phyloP scores from a whole-genome alignment of 2,329 filamentous ascomycete species.

The Colletotrichum orchidophilum region DNA sequence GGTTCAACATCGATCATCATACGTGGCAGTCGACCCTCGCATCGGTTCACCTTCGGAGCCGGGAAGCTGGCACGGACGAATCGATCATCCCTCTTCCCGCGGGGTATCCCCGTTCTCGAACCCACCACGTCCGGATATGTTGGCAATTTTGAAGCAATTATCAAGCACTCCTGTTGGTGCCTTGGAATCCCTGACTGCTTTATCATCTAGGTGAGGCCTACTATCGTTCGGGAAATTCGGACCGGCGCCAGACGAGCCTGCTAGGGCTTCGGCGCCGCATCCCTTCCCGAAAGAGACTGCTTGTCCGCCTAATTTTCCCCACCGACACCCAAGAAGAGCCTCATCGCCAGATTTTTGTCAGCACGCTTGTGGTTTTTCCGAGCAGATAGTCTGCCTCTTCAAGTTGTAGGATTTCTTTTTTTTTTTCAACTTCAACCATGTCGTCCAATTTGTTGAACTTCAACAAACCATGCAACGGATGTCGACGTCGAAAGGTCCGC shows the following conservation, averaged over 20 bases:
- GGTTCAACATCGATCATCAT: neutral
- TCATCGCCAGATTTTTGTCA: neutral
- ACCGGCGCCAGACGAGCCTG: conserved; percentile 1
- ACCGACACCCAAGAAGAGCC: neutral
- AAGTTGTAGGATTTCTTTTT: neutral
- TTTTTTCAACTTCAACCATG: conserved; percentile 1
- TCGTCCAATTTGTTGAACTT: conserved; percentile 14
- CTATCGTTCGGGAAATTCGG: neutral
- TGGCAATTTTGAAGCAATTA: neutral
- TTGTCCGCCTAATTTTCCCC: neutral
- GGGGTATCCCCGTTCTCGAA: neutral
- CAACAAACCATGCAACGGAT: conserved; percentile 30
- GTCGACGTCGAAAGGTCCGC: conserved; percentile 29
- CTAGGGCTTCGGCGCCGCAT: conserved; percentile 15
- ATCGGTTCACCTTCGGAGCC: neutral
- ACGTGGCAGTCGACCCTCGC: neutral
- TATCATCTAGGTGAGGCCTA: neutral
- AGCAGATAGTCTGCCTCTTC: conserved; percentile 10
- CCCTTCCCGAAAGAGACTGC: neutral
- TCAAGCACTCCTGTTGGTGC: neutral
- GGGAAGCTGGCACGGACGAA: neutral
- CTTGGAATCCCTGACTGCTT: neutral
- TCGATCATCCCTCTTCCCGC: neutral
- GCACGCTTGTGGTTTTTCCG: neutral
- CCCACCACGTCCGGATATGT: neutral